Base-by-base conservation (phyloP, 805 yeast genomes). In the Metschnikowia cerradonensis region DNA sequence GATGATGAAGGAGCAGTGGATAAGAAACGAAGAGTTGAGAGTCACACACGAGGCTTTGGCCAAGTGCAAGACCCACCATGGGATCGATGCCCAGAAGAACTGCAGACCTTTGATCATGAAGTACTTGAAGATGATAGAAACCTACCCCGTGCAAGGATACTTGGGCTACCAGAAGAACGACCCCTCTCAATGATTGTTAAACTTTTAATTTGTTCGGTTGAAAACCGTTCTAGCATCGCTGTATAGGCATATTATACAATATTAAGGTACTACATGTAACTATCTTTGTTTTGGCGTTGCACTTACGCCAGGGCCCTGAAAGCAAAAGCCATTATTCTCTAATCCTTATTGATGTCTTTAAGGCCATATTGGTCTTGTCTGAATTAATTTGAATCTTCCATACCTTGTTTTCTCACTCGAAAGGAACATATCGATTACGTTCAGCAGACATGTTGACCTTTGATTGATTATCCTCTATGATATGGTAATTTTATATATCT, bases 141-240 rank as follows among this genome's bases (percentile, higher is more conserved):
- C 77, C 46, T 79, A 85, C 59, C 79, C 82, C 59, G 77, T 85
- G 53, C 78, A 81, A 59, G 96, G 96, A 41, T 87, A 78, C 71
- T 72, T 83, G 64, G 92, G 90, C n/a, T 87, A 88, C 73, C 95
- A 88, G 73, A 85, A 88, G 79, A 88, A 88, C 71, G 96, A 88
- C 65, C 94, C 92, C 41, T 75, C 88, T 35, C 86, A 87, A 72
- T 86, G 33, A 33, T 42, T 33, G 45, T 32, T 20, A 34, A 32
- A 19, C 31, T 14, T 32, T 33, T 42, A 42, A 42, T 42, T 42
- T 33, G 38, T 42, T 42, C 45, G 45, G 45, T 42, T 42, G 36
- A 33, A 42, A 32, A 47, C 51, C 50, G 48, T 48, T 31, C 45
- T 40, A 20, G 52, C 55, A 49, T 52, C 47, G 55, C 55, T 49